A percentile compares a stretch with the other conserved stretches of the same genome.
Evolutionary conservation across 495 filamentous ascomycete genomes (phyloP).

Genomic region (Aspergillus nidulans): DNA sequence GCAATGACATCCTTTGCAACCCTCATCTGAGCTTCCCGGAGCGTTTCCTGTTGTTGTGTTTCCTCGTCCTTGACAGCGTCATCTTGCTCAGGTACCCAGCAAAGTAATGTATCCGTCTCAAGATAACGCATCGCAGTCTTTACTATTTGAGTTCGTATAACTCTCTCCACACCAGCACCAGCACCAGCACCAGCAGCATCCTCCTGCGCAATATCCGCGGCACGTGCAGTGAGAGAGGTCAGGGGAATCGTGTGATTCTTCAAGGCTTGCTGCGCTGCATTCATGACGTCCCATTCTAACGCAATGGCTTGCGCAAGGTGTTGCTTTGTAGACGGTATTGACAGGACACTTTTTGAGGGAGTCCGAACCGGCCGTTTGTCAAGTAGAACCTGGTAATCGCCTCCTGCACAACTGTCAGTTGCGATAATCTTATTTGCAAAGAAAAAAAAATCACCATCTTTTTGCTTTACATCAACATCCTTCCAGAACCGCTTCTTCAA

Average conservation of each 20-base stretch:
- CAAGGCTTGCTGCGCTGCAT: slow-evolving; percentile 70
- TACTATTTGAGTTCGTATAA: slow-evolving; percentile 55
- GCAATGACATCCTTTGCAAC: slow-evolving; percentile 62
- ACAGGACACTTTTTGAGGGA: slow-evolving; percentile 67
- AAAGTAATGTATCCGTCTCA: slow-evolving; percentile 89
- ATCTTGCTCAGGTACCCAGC: slow-evolving; percentile 70
- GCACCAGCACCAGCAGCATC: slow-evolving; percentile 57
- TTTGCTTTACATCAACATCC: slow-evolving; percentile 59
- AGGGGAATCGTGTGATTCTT: slow-evolving; percentile 80
- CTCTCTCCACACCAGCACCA: slow-evolving; percentile 46
- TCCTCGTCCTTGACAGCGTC: slow-evolving; percentile 19
- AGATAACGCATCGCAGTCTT: slow-evolving; percentile 75
- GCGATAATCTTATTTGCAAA: not conserved
- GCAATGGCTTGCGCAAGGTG: slow-evolving; percentile 84
- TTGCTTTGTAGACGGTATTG: slow-evolving; percentile 67
- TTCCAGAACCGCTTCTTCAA: slow-evolving; percentile 80
- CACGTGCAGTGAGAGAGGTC: slow-evolving; percentile 78
- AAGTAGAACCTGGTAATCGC: slow-evolving; percentile 66
- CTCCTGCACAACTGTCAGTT: slow-evolving; percentile 36
- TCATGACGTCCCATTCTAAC: slow-evolving; percentile 85
- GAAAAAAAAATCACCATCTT: slow-evolving; percentile 44
- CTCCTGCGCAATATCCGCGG: slow-evolving; percentile 68
- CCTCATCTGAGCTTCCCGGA: slow-evolving; percentile 69
- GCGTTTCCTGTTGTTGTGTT: slow-evolving; percentile 38
- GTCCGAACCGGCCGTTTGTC: slow-evolving; percentile 76